Evolutionary conservation across 352 stramenopile genomes (phyloP), one percentile per base, ranked within the genome.

Genomic region (Pythium phragmitis): DNA sequence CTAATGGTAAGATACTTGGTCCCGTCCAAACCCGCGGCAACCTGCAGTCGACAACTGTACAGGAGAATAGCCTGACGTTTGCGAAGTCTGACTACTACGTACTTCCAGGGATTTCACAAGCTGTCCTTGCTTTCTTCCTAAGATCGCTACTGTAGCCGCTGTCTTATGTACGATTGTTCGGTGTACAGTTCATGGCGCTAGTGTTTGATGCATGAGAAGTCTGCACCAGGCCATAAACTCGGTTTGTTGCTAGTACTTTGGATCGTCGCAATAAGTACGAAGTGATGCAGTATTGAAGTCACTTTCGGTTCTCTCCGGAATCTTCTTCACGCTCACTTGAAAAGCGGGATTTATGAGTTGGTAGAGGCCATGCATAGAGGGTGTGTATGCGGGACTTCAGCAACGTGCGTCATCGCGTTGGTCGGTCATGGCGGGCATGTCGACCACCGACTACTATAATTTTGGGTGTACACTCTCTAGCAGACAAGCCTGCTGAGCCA

Each of bases 301-400:
- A 54, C 48, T 51, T 50, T 34, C 3, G 26, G 26, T 28, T 6
- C 1, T 33, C 21, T 21, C n/a, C 12, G 19, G 26, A 30, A 26
- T 26, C 34, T 30, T 45, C 21, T 30, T 45, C 21, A 19, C 17
- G 39, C 19, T 21, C 17, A 41, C 17, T 39, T 60, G 53, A 16
- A 23, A 23, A 48, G 26, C 51, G 53, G 53, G 39, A 60, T 43
- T 39, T 57, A 45, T 60, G 53, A 50, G 41, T 50, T 57, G 50
- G 50, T 57, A 43, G 34, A 57, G 33, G 34, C 53, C 53, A 60
- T 60, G 36, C 34, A 39, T 39, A 39, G 7, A 39, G 34, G 34
- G 34, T 39, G 34, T 39, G 34, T 39, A 39, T 60, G 53, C 51
- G 42, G 39, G 21, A 51, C 42, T 7, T 46, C 8, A n/a, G 11